Base-by-base conservation (phyloP, 2,329 filamentous ascomycete genomes). In the Aspergillus sp. region DNA sequence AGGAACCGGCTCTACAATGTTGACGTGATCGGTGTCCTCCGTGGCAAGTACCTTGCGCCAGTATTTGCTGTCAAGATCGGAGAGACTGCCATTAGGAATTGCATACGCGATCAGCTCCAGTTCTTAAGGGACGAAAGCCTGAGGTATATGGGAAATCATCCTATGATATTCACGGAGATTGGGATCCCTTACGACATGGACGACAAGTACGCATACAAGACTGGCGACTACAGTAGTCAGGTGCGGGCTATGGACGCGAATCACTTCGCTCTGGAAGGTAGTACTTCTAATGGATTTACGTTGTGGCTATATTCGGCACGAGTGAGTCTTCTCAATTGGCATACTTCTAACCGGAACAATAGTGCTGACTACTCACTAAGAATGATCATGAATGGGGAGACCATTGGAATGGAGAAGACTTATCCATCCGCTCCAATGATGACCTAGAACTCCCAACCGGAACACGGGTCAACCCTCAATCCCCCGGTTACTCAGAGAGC, bases 151-250 rank as follows among this genome's bases (percentile, higher is more conserved):
- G 93, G 93, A 19, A 81, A 86, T 26, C 90, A 94, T 57, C 93
- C 93, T 0, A 88, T 89, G 57, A 70, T 98, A 4, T 81, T 96
- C 65, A 94, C 88, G 0, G 93, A 98, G 63, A 97, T 97, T 59
- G 93, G 93, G 5, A 96, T 98, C 48, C 93, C 93, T 0, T 98
- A 95, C 63, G 93, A 98, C 63, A 97, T 98, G 94, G 91, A 98
- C 61, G 83, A 95, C 55, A 90, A 95, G 68, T 77, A 93, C 60
- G 93, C 93, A 1, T 98, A 98, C 70, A 87, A 88, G 68, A 95
- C 88, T 4, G 93, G 94, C 5, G 87, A 98, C 66, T 98, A 95
- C 68, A 85, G 86, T 40, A 95, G 88, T 58, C 93, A 98, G 65
- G 86, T 85, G 32, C 82, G 87, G 2, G 93, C 93, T 5, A 84